phyloP scores from a whole-genome alignment of 495 filamentous ascomycete species.

The Tetracladium setigerum region DNA sequence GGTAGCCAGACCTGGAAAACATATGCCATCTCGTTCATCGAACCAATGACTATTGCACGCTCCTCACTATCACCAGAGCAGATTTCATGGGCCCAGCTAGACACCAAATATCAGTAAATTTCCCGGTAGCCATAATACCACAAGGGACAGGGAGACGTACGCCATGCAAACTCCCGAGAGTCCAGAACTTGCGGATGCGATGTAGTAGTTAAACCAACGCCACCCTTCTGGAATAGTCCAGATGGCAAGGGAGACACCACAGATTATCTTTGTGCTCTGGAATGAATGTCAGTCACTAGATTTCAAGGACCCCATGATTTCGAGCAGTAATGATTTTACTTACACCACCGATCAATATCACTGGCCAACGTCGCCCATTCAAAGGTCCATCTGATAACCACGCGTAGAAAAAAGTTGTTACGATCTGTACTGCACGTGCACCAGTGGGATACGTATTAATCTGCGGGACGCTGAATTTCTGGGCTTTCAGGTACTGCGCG shows the following conservation, averaged over 20 bases:
- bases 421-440: conserved; percentile 20
- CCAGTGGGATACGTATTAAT: conserved; percentile 32
- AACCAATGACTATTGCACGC: conserved; percentile 43
- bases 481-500: conserved; percentile 28
- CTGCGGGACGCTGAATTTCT: conserved; percentile 30
- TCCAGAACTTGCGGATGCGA: too few species aligned
- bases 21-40: conserved; percentile 45
- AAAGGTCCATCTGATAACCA: conserved; percentile 15
- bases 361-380: conserved; percentile 13
- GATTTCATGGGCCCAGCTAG: conserved; percentile 49
- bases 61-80: conserved; percentile 45
- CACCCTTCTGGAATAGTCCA: conserved; percentile 43
- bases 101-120: conserved; percentile 41
- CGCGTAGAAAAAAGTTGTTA: conserved; percentile 23
- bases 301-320: conserved; percentile 28
- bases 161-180: conserved; percentile 24
- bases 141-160: too few species aligned
- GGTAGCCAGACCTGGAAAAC: conserved; percentile 40
- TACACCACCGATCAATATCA: conserved; percentile 14
- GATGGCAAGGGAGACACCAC: too few species aligned
- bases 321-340: conserved; percentile 34
- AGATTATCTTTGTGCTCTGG: too few species aligned
- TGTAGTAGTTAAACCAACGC: conserved; percentile 43
- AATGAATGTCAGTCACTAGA: not conserved
- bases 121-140: too few species aligned